These are phyloP conservation scores for Eucalyptus decipiens DNA, from an alignment of 345 rosid genomes.

Conservation along the genomic window DNA sequence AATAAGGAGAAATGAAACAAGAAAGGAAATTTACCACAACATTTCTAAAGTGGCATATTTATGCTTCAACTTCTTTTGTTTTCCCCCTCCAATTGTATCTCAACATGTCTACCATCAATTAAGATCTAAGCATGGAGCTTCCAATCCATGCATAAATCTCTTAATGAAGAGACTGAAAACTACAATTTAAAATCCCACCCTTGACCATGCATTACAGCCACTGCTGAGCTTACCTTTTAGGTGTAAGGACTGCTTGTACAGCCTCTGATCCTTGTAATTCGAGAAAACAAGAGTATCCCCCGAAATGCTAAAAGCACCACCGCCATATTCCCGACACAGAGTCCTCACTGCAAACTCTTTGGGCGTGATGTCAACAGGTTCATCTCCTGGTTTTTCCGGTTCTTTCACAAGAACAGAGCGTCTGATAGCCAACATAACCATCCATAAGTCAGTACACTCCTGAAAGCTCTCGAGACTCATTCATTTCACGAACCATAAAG, in stretches of 20 bases:
- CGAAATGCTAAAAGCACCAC: conserved; percentile 67
- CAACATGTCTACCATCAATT: not conserved
- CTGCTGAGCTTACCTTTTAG: conserved; percentile 18
- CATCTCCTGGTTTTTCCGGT: conserved; percentile 43
- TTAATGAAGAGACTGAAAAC: not conserved
- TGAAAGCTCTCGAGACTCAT: not conserved
- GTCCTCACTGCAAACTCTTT: conserved; percentile 74
- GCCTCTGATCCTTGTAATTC: conserved; percentile 78
- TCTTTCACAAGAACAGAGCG: conserved; percentile 65
- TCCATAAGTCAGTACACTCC: not conserved
- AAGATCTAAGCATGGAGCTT: not conserved
- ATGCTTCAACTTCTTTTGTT: not conserved
- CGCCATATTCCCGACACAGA: conserved; percentile 75
- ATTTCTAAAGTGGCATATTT: not conserved
- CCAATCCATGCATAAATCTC: not conserved
- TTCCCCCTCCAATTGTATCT: not conserved
- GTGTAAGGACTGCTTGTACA: conserved; percentile 45
- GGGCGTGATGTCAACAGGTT: conserved; percentile 58
- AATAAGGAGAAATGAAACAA: not conserved
- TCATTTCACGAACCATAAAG: not conserved
- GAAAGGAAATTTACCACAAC: not conserved
- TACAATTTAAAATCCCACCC: not conserved
- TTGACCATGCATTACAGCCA: not conserved
- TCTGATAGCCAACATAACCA: conserved; percentile 8
- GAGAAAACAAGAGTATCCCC: conserved; percentile 61